Evolutionary conservation across 768 basidiomycete genomes (phyloP).

Genomic region (Amyloporia xantha): DNA sequence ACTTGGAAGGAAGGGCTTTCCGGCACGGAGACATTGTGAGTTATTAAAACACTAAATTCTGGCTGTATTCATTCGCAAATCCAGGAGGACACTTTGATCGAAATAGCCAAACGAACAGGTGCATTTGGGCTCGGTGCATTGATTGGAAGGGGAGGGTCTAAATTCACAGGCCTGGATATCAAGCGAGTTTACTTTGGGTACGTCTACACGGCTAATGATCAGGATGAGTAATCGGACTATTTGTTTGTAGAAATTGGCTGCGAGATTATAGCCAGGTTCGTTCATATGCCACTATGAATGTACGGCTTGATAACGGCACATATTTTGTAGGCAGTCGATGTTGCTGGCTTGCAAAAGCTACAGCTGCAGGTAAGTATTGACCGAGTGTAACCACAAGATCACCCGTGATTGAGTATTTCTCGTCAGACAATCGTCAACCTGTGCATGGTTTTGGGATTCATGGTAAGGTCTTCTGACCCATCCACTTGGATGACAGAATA

Average conservation of each 20-base stretch:
- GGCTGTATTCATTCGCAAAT: conserved; percentile 15
- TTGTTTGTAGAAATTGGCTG: conserved; percentile 63
- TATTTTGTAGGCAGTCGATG: conserved; percentile 67
- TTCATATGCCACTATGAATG: neutral
- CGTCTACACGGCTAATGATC: too few species aligned
- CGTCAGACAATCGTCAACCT: conserved; percentile 78
- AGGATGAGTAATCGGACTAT: too few species aligned
- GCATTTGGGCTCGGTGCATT: conserved; percentile 54
- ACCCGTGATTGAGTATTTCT: too few species aligned
- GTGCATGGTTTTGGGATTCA: conserved; percentile 86
- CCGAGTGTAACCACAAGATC: neutral
- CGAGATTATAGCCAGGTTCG: conserved; percentile 77
- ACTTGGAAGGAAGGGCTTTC: conserved; percentile 80
- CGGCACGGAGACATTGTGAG: conserved; percentile 82
- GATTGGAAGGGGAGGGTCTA: conserved; percentile 47
- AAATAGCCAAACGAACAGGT: conserved; percentile 51
- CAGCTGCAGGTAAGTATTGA: conserved; percentile 50
- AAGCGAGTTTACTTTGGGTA: conserved; percentile 82
- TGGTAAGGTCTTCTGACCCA: conserved; percentile 38
- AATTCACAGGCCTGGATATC: conserved; percentile 75
- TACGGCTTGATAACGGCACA: too few species aligned
- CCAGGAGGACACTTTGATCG: conserved; percentile 66
- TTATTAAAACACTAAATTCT: conserved; percentile 8
- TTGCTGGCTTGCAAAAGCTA: conserved; percentile 69
- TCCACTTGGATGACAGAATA: too few species aligned